A percentile compares a stretch with the other conserved stretches of the same genome.
Conservation (phyloP, 306 rosid species). For the Quercus parvula region DNA sequence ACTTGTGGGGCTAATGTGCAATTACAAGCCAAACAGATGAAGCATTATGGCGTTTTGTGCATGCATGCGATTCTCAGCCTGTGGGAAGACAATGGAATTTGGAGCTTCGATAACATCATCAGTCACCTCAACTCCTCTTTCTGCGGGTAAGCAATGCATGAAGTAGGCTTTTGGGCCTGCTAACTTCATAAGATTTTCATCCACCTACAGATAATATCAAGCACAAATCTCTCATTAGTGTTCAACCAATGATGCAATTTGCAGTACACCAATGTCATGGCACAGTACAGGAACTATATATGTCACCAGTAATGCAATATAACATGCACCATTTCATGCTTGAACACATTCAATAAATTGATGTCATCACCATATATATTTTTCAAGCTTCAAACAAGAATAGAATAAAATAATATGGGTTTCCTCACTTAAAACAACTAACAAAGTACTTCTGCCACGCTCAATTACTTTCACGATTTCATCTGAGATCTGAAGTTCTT, state of each 20-base stretch:
- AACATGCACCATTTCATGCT: too few relatives aligned
- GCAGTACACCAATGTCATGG: neutral
- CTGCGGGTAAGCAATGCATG: conserved; percentile 98
- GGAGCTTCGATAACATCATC: conserved; percentile 87
- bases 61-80: conserved; percentile 96
- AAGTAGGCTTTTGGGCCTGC: conserved; percentile 83
- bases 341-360: too few relatives aligned
- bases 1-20: neutral
- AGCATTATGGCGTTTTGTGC: conserved; percentile 99
- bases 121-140: conserved; percentile 95
- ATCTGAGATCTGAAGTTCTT: neutral
- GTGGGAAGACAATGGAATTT: conserved; percentile 86
- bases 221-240: neutral
- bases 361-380: too few relatives aligned
- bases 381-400: neutral
- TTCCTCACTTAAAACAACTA: neutral
- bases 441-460: neutral
- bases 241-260: neutral
- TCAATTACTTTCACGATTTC: neutral
- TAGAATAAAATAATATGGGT: neutral
- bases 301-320: neutral
- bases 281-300: neutral
- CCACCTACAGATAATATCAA: conserved; percentile 43
- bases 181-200: conserved; percentile 66
- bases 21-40: conserved; percentile 64